Conservation (phyloP, 2,329 filamentous ascomycete species). For the Leptographium procerum region DNA sequence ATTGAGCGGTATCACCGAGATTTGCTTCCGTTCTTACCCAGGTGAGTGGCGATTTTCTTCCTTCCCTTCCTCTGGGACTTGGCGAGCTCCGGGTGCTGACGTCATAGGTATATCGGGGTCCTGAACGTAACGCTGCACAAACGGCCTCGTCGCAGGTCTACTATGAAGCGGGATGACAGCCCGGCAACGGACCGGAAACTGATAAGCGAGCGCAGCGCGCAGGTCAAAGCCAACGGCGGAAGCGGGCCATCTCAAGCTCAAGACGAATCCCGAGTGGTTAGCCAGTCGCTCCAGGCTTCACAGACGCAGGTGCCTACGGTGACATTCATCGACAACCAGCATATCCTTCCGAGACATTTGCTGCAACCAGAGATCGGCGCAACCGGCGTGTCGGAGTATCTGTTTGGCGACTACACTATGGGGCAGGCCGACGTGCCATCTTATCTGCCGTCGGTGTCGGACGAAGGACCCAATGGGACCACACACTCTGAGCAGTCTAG, state of each 20-base stretch:
- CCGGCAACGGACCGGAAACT: conserved; percentile 24
- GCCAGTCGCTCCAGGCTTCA: conserved; percentile 62
- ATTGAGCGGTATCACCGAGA: conserved; percentile 87
- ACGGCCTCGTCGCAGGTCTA: conserved; percentile 54
- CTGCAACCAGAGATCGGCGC: conserved; percentile 46
- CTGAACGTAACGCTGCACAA: conserved; percentile 94
- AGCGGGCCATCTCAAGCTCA: not conserved
- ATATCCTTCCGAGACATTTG: conserved; percentile 79
- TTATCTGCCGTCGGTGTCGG: not conserved
- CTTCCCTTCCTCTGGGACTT: conserved; percentile 6
- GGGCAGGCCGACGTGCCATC: not conserved
- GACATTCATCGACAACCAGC: conserved; percentile 85
- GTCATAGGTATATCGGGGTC: conserved; percentile 82
- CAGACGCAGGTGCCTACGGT: conserved; percentile 70
- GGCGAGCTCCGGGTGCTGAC: not conserved
- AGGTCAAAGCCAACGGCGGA: conserved; percentile 8
- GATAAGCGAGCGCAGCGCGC: conserved; percentile 15
- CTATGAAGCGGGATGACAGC: conserved; percentile 37
- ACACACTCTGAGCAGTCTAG: not conserved
- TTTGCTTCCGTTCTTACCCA: conserved; percentile 80
- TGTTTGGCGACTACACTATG: not conserved
- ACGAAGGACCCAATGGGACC: not conserved
- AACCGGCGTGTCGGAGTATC: not conserved
- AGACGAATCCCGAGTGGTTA: conserved; percentile 34
- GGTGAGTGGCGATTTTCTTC: conserved; percentile 32